phyloP scores from a whole-genome alignment of 495 filamentous ascomycete genomes.

The Aspergillus affinis region DNA sequence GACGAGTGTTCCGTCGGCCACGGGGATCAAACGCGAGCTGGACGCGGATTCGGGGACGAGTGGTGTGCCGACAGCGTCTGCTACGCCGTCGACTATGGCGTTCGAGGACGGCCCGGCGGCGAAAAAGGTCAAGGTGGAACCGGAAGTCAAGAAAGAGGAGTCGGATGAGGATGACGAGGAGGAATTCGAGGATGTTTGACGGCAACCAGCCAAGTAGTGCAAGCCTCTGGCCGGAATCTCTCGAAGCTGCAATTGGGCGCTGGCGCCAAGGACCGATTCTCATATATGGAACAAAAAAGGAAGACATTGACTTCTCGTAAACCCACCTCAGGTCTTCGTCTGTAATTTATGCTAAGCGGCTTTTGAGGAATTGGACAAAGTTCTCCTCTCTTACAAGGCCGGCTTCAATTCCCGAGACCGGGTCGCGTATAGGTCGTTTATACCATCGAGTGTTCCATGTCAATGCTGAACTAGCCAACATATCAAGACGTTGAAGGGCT shows the following conservation, averaged over 20 bases:
- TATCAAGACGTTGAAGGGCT: too few relatives aligned
- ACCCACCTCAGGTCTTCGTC: too few relatives aligned
- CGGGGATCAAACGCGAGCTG: conserved; percentile 40
- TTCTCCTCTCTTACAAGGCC: too few relatives aligned
- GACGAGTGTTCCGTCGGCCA: conserved; percentile 17
- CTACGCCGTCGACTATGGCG: conserved; percentile 40
- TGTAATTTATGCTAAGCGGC: too few relatives aligned
- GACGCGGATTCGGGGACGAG: conserved; percentile 44
- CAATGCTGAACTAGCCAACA: too few relatives aligned
- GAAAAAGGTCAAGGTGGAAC: conserved; percentile 46
- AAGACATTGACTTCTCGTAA: too few relatives aligned
- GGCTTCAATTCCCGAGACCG: too few relatives aligned
- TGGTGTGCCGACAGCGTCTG: conserved; percentile 40
- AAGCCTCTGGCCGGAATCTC: not conserved
- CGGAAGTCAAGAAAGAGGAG: conserved; percentile 37
- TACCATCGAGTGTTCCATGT: too few relatives aligned
- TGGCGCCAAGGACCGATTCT: conserved; percentile 11
- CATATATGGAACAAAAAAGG: not conserved
- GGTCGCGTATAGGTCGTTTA: too few relatives aligned
- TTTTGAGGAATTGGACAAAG: too few relatives aligned
- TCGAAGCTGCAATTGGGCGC: conserved; percentile 11
- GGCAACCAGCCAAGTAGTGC: not conserved
- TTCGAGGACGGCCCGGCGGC: conserved; percentile 38
- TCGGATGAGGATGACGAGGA: conserved; percentile 57
- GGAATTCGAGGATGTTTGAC: conserved; percentile 52